Base-by-base conservation (phyloP, 257 asterid species). In the Penstemon barbatus region DNA sequence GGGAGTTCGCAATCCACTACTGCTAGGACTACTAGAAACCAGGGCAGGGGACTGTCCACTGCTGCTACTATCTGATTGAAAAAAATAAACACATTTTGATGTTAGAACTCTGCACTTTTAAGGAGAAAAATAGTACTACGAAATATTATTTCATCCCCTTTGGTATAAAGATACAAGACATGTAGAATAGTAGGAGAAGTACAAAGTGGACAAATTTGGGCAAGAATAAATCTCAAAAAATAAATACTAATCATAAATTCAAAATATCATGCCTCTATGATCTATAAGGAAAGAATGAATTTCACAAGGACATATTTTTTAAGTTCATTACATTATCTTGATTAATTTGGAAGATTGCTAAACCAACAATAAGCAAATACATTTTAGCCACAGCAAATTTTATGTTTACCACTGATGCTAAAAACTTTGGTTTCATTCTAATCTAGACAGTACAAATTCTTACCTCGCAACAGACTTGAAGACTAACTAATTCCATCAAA, bases 61-160 rank as follows among this genome's bases (percentile, higher is more conserved):
- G 56, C 83, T 81, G 62, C 81, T 76, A 19, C 77, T 71, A 61
- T 82, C 96, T 86, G 86, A 63, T 80, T 58, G 59, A 63, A 49
- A 10, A 70, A 61, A 65, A 10, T 33, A 4, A 45, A 7, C 40
- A 5, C 10, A 19, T 9, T 38, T 8, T 25, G 38, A 38, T 40
- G 48, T 11, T 42, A 38, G 9, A 43, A 6, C 61, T 50, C 70
- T 64, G 61, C 68, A 45, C 25, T 56, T 50, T 50, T 11, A 8
- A 4, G 18, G 10, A 3, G 15, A 12, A 10, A 5, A 43, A 3
- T 43, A 8, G 18, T 9, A 11, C 15, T 19, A 1, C 15, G 1
- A 49, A 9, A 49, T 49, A 15, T 9, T 49, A 12, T 2, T 49
- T 49, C 8, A 5, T 46, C 52, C 52, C 3, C 11, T 46, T 46